Evolutionary conservation across 371 early-diverging fungal species (phyloP).

Genomic region (Batkoa obscura): DNA sequence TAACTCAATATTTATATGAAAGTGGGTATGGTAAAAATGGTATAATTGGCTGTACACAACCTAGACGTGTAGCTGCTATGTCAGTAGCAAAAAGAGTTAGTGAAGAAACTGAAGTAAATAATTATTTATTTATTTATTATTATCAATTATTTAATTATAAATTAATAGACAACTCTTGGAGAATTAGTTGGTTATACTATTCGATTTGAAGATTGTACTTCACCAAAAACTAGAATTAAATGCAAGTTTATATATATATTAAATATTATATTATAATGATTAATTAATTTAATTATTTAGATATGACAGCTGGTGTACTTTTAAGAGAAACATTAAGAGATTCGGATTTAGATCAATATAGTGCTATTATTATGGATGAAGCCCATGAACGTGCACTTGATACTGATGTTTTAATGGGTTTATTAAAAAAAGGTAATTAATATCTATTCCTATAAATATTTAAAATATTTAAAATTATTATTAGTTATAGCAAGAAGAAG

Average conservation of each 20-base stretch:
- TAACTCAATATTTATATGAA: conserved; percentile 94
- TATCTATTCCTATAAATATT: neutral
- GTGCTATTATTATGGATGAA: conserved; percentile 94
- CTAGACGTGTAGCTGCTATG: conserved; percentile 97
- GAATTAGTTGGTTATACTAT: conserved; percentile 88
- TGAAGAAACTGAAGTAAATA: conserved; percentile 60
- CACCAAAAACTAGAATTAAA: conserved; percentile 71
- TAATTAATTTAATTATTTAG: conserved; percentile 9
- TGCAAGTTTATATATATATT: conserved; percentile 17
- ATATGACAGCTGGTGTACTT: conserved; percentile 98
- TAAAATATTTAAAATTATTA: too few relatives aligned
- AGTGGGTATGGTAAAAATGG: conserved; percentile 77
- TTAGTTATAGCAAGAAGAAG: conserved; percentile 46
- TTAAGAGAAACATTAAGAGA: conserved; percentile 80
- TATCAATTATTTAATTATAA: neutral
- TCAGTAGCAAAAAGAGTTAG: conserved; percentile 96
- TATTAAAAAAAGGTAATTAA: conserved; percentile 45
- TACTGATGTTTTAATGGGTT: conserved; percentile 93
- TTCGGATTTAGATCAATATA: conserved; percentile 77
- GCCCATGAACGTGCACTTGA: conserved; percentile 95
- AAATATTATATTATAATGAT: neutral
- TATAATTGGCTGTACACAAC: conserved; percentile 95
- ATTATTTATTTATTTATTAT: too few relatives aligned
- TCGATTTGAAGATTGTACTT: conserved; percentile 91
- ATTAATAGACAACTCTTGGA: conserved; percentile 37